A percentile compares a stretch with the other conserved stretches of the same genome.
Evolutionary conservation across 2,329 filamentous ascomycete species (phyloP).

Genomic region (Colletotrichum cordylinicola): DNA sequence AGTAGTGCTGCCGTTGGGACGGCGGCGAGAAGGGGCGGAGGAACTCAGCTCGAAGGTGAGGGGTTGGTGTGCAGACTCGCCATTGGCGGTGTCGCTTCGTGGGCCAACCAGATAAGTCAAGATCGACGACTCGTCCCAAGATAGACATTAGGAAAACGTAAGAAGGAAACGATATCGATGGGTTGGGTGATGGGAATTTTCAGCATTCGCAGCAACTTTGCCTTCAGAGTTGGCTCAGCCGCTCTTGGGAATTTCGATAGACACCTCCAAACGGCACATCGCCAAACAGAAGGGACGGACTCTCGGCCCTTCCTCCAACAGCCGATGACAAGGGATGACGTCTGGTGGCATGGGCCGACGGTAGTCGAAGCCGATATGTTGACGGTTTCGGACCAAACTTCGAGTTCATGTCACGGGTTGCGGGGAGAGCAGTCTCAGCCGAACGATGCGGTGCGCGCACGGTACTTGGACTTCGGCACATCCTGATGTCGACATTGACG

Average conservation of each 20-base stretch:
- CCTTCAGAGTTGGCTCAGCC: background rate
- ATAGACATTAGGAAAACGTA: background rate
- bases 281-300: background rate
- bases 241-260: background rate
- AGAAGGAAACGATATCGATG: conserved; percentile 2
- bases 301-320: background rate
- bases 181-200: background rate
- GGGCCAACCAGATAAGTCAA: background rate
- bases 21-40: background rate
- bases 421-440: background rate
- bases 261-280: background rate
- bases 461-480: background rate
- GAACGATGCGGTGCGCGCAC: background rate
- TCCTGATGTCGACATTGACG: background rate
- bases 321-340: background rate
- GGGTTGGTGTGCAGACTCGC: background rate
- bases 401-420: background rate
- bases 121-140: background rate
- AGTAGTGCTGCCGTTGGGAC: background rate
- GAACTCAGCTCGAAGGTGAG: background rate
- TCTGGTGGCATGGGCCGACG: background rate
- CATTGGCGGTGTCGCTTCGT: background rate
- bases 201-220: background rate
- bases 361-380: background rate
- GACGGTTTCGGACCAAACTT: background rate